A percentile compares a stretch with the other conserved stretches of the same genome.
phyloP scores from a whole-genome alignment of 208 protist species.

The Leishmania lainsoni region DNA sequence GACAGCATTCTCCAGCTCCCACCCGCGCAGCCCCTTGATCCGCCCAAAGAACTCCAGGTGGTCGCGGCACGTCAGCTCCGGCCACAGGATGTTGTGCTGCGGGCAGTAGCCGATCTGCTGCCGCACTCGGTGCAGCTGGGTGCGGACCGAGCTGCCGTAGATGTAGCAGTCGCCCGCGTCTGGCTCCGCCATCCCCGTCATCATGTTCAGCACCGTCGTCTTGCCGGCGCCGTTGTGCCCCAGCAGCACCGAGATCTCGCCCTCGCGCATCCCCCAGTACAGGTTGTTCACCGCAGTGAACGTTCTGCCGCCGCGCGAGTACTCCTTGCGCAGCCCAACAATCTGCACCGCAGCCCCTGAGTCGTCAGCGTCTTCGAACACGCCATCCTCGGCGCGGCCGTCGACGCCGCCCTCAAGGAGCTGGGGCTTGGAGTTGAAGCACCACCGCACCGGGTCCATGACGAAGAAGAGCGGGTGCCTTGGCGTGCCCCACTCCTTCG shows the following conservation, averaged over 20 bases:
- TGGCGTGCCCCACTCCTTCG: constrained; percentile 58
- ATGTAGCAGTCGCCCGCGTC: constrained; percentile 73
- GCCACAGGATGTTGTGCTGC: constrained; percentile 64
- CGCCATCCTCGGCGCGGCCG: constrained; percentile 35
- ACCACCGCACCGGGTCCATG: constrained; percentile 35
- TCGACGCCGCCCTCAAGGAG: constrained; percentile 27
- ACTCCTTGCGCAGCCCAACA: constrained; percentile 37
- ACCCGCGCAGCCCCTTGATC: constrained; percentile 85
- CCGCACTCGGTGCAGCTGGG: constrained; percentile 51
- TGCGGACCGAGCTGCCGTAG: constrained; percentile 64
- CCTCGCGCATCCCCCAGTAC: constrained; percentile 52
- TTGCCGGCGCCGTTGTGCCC: constrained; percentile 86
- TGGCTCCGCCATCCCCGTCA: constrained; percentile 78
- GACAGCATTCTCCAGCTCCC: constrained; percentile 37
- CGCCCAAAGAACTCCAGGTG: constrained; percentile 90
- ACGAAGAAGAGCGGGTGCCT: constrained; percentile 76
- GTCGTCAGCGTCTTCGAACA: constrained; percentile 29
- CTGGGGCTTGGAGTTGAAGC: constrained; percentile 13
- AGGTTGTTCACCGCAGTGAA: constrained; percentile 82
- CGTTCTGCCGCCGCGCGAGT: constrained; percentile 40
- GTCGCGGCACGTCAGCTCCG: constrained; percentile 87
- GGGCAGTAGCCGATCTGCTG: constrained; percentile 76
- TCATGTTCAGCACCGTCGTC: constrained; percentile 84
- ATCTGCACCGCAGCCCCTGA: too few relatives aligned
- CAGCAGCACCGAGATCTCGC: constrained; percentile 67